Base-by-base conservation (phyloP, 352 stramenopile species). In the Blastocystis sp. region DNA sequence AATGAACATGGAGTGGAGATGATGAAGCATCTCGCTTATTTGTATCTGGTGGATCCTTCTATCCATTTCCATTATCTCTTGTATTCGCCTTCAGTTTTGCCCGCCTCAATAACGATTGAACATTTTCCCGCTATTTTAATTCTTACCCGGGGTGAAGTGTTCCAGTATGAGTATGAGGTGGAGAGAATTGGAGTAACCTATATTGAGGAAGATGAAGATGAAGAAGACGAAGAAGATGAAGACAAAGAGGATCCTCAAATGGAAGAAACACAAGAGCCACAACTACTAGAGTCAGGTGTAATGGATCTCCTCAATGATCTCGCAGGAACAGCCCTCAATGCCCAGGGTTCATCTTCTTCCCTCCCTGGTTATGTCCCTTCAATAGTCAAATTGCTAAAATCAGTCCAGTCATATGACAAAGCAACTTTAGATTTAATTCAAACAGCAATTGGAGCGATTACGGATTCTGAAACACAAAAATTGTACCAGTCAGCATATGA, bases 11-110 rank as follows among this genome's bases (percentile, higher is more conserved):
- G 5, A 22, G 35, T 48, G 17, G 73, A 66, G 0, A 84, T 84
- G 30, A 56, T 56, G 1, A 30, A 42, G 4, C 51, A 66, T 22
- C 24, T 84, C 5, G 73, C 73, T 33, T 51, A 60, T 11, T 35
- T 35, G 44, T 84, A 66, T 56, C 33, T 84, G 53, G 54, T 84
- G 9, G 56, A 64, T 37, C 30, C 73, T 19, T 66, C 22, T 5
- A 51, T 84, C n/a, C 17, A 51, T 13, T 64, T 84, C 53, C 53
- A 68, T 24, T 33, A 62, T 27, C 54, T 44, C 27, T n/a, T 40
- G 13, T 84, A 60, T 22, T 27, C 4, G 6, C 56, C 51, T 13
- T 22, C 19, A n/a, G 13, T 6, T 33, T 13, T 62, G 56, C 13
- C 56, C 2, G 56, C 27, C 6, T 3, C 56, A 15, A 3, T 62